Base-by-base conservation (phyloP, 306 rosid species). In the Castanea sativa region DNA sequence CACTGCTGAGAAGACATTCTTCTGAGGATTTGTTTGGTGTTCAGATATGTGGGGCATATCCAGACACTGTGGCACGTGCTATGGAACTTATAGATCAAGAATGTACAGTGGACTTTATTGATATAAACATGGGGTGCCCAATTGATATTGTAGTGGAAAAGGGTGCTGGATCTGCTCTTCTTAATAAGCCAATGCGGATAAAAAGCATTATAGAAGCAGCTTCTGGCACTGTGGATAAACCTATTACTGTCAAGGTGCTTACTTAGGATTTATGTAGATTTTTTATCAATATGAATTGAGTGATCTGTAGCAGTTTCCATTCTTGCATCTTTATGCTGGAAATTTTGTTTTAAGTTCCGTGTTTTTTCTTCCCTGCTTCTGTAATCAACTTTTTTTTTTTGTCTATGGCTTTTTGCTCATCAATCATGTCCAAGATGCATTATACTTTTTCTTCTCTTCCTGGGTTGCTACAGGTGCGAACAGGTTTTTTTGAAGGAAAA, bases 141-240 rank as follows among this genome's bases (percentile, higher is more conserved):
- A 95, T 95, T 32, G 98, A 95, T 85, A 82, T 95, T 86, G 99
- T 95, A 70, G 91, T 88, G 75, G 91, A 86, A 82, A 95, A 92
- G 87, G 98, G 97, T 85, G 97, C 99, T 78, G 99, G 99, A 73
- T 95, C 99, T 58, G 98, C 97, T 78, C 98, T 92, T 84, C 89
- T 95, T 63, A 90, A 79, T 8, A 95, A 92, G 83, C 97, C 99
- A 80, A 90, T 87, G 97, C 94, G 94, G 76, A 91, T 95, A 90
- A 90, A 91, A 88, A 85, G 83, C 75, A 86, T 95, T 20, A 82
- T 91, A 38, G 92, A 84, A 76, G 94, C 85, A 55, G 89, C 96
- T 85, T 95, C 97, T 35, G 90, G 91, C 74, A 89, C 91, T 8
- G 87, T 78, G 49, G 94, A 87, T 19, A 86, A 41, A 68, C 93